These are phyloP conservation scores for Penicillium sp. DNA, from an alignment of 2,329 filamentous ascomycete genomes.

Conservation along the genomic window DNA sequence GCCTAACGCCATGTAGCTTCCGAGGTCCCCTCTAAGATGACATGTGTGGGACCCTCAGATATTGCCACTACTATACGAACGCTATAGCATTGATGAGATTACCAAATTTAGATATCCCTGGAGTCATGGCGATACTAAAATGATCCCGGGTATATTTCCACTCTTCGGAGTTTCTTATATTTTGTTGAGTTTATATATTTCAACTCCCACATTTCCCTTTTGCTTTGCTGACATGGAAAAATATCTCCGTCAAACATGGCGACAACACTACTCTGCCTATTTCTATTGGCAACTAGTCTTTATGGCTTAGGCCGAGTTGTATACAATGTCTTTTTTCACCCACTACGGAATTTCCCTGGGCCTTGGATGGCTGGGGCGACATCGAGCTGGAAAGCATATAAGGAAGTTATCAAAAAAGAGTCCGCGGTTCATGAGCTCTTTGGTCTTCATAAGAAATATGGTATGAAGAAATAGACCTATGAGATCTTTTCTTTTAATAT, in stretches of 20 bases:
- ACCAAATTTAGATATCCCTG: background rate
- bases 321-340: conserved; percentile 12
- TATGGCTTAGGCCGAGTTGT: background rate
- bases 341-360: conserved; percentile 12
- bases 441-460: background rate
- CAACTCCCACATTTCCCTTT: background rate
- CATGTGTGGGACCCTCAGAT: background rate
- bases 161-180: background rate
- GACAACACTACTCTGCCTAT: background rate
- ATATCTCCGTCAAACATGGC: background rate
- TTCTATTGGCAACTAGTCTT: background rate
- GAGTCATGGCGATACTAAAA: background rate
- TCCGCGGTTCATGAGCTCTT: conserved; percentile 4
- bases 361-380: conserved; percentile 12
- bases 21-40: background rate
- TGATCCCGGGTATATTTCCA: background rate
- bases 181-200: background rate
- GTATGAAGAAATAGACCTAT: background rate
- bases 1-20: background rate
- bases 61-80: background rate
- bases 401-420: conserved; percentile 10
- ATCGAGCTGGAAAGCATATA: conserved; percentile 13
- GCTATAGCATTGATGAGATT: background rate
- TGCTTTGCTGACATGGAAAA: background rate
- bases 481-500: background rate